Evolutionary conservation across 2,329 filamentous ascomycete genomes (phyloP), one percentile per base, ranked within the genome.

Genomic region (Dactylellina sp.): DNA sequence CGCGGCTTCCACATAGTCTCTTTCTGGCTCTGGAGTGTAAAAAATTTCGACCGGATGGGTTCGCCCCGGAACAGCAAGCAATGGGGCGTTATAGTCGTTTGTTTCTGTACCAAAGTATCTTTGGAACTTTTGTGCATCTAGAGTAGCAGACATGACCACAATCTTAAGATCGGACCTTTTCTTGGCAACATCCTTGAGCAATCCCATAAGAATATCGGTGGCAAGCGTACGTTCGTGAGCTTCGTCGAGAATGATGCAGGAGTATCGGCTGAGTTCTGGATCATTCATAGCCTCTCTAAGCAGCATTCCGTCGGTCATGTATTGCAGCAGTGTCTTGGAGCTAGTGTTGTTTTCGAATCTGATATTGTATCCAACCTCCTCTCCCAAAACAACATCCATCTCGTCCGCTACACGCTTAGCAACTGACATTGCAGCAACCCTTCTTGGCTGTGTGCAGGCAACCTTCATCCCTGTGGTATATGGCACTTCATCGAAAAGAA

Each of bases 291-390:
- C 93, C 83, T 99, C 95, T 79, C 95, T 86, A 79, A 98, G 86
- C 79, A 99, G 88, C 90, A 99, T 98, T 87, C 96, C 96, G 80
- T 99, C 95, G 47, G 96, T 99, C 95, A 99, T 99, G 85, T 99
- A 99, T 85, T 99, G 99, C 80, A 99, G 87, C 75, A 96, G 88
- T 0, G 95, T 99, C 82, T 91, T 93, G 68, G 89, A 88, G 56
- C 91, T 87, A 0, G 95, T 98, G 84, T 89, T 91, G 81, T 99
- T 95, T 82, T 99, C 96, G 82, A 99, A 99, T 85, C 95, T 92
- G 81, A 99, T 98, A 81, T 92, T 98, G 84, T 98, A 99, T 82
- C 95, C 95, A 63, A 99, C 93, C 83, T 98, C 94, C 77, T 97
- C 89, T 71, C 95, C 95, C 24, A 99, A 86, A 71, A 86, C 88